Base-by-base conservation (phyloP, 2,329 filamentous ascomycete genomes). In the Monosporascus sp. region DNA sequence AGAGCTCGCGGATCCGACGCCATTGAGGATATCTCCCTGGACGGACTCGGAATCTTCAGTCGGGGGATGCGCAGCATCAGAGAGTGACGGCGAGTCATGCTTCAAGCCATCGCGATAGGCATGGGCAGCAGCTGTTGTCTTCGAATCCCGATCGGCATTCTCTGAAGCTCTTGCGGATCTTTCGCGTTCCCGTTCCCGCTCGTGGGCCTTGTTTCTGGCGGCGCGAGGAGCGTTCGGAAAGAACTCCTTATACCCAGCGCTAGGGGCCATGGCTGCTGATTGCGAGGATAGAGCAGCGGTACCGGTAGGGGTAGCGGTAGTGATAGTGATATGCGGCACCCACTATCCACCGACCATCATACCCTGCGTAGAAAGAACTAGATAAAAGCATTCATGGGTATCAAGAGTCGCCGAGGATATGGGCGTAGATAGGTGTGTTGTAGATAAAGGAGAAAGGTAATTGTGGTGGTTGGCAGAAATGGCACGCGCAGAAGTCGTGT, bases 171-270 rank as follows among this genome's bases (percentile, higher is more conserved):
- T 72, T 60, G 73, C 74, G 55, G 71, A 71, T 70, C 74, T 83
- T 75, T 79, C 76, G 70, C 79, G 84, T 67, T 83, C 81, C 68
- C 82, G 77, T 69, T 85, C 81, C 68, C 82, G 77, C 69, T 85
- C 81, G 68, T 78, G 78, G 59, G 80, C 78, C 64, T 77, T 77
- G 67, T 82, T 78, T 70, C 76, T 76, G 52, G 79, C 77, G 54
- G 83, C 84, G 64, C 83, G 82, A 62, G 89, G 88, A 67, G 88
- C 89, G 69, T 87, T 84, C 63, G 88, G 88, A 73, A 91, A 92
- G 80, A 90, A 94, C 75, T 91, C 85, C 75, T 87, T 88, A 80
- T 91, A 92, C 75, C 86, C 85, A 77, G 87, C 86, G 78, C 88
- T 89, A 84, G 89, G 66, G 59, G 66, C 65, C 65, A 64, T 89